Evolutionary conservation across 2,329 filamentous ascomycete species (phyloP).

Genomic region (Fonsecaea multimorphosa): DNA sequence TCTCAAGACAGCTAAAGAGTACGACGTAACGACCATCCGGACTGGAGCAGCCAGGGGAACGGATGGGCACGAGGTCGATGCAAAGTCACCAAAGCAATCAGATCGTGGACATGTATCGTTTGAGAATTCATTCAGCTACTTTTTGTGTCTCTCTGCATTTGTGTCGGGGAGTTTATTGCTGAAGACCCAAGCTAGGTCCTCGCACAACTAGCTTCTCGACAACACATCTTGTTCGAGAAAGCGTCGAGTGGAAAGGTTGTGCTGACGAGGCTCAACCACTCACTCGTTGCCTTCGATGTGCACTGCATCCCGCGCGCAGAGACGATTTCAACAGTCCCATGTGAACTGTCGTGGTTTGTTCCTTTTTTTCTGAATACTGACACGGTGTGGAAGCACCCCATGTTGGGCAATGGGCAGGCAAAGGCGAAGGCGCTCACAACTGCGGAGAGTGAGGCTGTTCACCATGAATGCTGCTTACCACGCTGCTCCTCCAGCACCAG

Average conservation of each 20-base stretch:
- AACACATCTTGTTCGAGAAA: background rate
- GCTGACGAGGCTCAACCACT: background rate
- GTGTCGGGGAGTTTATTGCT: background rate
- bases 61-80: background rate
- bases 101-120: background rate
- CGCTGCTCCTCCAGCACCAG: background rate
- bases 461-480: slow-evolving; percentile 18
- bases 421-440: background rate
- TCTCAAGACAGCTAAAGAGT: background rate
- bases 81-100: background rate
- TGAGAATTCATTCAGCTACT: background rate
- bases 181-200: background rate
- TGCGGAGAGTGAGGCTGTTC: background rate
- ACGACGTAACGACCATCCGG: background rate
- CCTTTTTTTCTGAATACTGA: background rate
- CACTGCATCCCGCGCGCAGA: background rate
- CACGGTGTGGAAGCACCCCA: background rate
- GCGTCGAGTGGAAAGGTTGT: background rate
- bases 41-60: background rate
- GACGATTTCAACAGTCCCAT: background rate
- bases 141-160: background rate
- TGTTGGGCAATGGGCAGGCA: background rate
- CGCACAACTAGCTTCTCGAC: background rate
- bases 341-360: background rate
- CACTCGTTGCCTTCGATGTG: background rate